These are phyloP conservation scores for Erucastrum elatum DNA, from an alignment of 345 rosid genomes.

Conservation along the genomic window DNA sequence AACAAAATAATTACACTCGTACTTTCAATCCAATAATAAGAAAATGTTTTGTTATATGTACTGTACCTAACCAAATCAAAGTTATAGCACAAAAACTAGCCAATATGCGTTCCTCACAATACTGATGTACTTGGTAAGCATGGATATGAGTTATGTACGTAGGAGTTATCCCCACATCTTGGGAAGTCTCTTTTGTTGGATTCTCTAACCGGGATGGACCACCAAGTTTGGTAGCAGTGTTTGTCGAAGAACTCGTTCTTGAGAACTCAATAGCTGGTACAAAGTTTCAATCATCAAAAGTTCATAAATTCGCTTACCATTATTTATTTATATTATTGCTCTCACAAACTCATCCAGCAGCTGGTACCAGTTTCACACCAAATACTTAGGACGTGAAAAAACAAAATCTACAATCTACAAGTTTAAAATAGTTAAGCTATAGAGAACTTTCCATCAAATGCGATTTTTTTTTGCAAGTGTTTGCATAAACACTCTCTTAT, in stretches of 20 bases:
- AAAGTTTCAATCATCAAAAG: conserved; percentile 16
- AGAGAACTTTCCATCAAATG: neutral
- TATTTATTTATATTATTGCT: neutral
- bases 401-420: neutral
- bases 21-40: neutral
- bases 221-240: conserved; percentile 17
- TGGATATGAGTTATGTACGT: conserved; percentile 12
- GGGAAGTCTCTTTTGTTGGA: conserved; percentile 16
- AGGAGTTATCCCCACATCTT: conserved; percentile 14
- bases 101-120: neutral
- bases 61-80: neutral
- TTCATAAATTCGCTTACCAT: neutral
- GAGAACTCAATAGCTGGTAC: conserved; percentile 9
- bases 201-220: conserved; percentile 32
- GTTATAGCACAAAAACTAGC: neutral
- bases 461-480: neutral
- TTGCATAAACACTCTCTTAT: neutral
- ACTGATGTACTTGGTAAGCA: neutral
- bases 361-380: conserved; percentile 13
- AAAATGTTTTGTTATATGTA: neutral
- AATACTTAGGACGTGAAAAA: neutral
- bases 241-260: conserved; percentile 1
- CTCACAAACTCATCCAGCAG: neutral
- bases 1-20: neutral
- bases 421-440: neutral